phyloP scores from a whole-genome alignment of 73 alveolate genomes.

The Tetrahymena thermophila region DNA sequence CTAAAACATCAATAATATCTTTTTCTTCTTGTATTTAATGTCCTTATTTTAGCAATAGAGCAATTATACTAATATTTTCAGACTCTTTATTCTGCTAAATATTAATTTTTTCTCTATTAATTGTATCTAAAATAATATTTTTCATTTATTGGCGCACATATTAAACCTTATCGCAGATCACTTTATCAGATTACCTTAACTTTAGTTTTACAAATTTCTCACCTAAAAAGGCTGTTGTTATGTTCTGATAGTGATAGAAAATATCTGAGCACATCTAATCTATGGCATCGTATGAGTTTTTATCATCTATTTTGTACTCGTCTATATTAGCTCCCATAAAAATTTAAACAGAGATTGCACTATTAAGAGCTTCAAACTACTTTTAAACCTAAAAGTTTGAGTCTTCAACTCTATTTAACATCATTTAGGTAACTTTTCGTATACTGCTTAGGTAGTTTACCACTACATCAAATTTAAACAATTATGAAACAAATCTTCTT shows the following conservation, averaged over 20 bases:
- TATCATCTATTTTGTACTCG: neutral
- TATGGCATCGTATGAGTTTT: neutral
- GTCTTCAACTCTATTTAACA: neutral
- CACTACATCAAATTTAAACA: neutral
- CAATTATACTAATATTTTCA: neutral
- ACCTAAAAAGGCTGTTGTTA: neutral
- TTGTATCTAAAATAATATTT: too few species aligned
- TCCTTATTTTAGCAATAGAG: neutral
- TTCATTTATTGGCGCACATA: too few species aligned
- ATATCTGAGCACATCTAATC: neutral
- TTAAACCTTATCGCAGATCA: too few species aligned
- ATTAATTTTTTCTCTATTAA: neutral
- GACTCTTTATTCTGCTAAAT: neutral
- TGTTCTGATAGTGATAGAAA: neutral
- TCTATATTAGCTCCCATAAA: neutral
- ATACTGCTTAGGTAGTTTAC: neutral
- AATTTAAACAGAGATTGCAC: neutral
- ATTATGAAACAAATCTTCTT: neutral
- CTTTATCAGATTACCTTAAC: neutral
- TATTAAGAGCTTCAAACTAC: neutral
- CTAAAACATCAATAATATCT: neutral
- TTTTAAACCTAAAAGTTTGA: neutral
- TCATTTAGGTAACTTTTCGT: neutral
- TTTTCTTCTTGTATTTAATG: neutral
- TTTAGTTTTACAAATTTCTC: neutral